Conservation (phyloP, 768 basidiomycete species). For the Mycena leptocephala region DNA sequence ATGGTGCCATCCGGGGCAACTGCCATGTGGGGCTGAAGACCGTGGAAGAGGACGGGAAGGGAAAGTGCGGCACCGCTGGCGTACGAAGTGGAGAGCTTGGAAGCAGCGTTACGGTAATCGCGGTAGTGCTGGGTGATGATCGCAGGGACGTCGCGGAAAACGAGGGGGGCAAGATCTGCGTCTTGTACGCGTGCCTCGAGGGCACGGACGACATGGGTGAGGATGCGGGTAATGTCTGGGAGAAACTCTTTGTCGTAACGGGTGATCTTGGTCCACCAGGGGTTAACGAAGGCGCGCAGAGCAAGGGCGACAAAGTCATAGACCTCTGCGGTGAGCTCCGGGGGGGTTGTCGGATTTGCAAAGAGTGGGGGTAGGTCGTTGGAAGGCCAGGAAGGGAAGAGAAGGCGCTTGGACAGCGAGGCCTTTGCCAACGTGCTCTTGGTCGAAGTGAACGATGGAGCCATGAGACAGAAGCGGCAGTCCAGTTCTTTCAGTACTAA, state of each 20-base stretch:
- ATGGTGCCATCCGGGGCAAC: slow-evolving; percentile 75
- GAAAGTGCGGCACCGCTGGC: slow-evolving; percentile 76
- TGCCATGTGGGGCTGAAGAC: slow-evolving; percentile 90
- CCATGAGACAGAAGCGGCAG: neutral
- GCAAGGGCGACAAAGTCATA: slow-evolving; percentile 89
- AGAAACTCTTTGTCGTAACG: slow-evolving; percentile 89
- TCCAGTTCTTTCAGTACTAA: neutral
- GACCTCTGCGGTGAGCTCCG: slow-evolving; percentile 77
- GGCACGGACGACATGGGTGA: slow-evolving; percentile 70
- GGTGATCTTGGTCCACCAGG: slow-evolving; percentile 91
- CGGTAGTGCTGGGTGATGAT: slow-evolving; percentile 83
- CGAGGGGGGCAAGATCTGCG: slow-evolving; percentile 72
- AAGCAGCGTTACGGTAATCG: slow-evolving; percentile 81
- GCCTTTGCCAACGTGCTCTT: slow-evolving; percentile 47
- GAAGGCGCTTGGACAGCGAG: slow-evolving; percentile 70
- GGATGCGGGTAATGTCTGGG: slow-evolving; percentile 75
- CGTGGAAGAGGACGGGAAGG: slow-evolving; percentile 82
- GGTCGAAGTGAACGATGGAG: slow-evolving; percentile 39
- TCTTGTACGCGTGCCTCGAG: slow-evolving; percentile 73
- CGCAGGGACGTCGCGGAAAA: slow-evolving; percentile 75
- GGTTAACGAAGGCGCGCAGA: slow-evolving; percentile 83
- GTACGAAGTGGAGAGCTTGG: slow-evolving; percentile 79
- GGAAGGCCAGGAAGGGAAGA: slow-evolving; percentile 70
- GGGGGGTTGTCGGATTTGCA: slow-evolving; percentile 56
- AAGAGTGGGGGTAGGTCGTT: slow-evolving; percentile 71